Evolutionary conservation across 2,329 filamentous ascomycete species (phyloP).

Genomic region (Pseudogymnoascus sp.): DNA sequence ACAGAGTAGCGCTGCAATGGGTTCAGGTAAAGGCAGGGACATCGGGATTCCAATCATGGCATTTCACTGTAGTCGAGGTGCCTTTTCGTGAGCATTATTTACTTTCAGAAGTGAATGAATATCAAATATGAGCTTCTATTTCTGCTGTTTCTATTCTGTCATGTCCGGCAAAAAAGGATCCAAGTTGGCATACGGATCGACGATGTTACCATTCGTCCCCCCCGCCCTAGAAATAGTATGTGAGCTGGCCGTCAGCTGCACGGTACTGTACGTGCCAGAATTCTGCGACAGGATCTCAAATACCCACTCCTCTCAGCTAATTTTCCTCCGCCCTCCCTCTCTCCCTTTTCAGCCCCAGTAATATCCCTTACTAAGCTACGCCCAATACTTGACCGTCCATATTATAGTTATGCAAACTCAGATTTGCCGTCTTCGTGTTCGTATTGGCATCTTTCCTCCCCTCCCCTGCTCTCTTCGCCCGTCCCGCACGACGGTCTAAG

Average conservation of each 20-base stretch:
- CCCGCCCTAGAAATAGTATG: background rate
- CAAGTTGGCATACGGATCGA: background rate
- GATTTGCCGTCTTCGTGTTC: background rate
- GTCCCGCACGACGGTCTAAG: no score
- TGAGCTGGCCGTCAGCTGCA: background rate
- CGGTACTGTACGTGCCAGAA: background rate
- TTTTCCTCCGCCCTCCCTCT: background rate
- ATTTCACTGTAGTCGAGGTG: background rate
- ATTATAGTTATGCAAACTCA: background rate
- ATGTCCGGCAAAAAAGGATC: background rate
- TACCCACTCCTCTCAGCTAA: background rate
- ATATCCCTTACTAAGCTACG: background rate
- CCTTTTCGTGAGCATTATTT: background rate
- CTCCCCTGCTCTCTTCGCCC: no score
- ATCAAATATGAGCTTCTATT: background rate
- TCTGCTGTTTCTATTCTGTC: background rate
- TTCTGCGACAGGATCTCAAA: background rate
- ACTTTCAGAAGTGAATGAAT: background rate
- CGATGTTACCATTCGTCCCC: background rate
- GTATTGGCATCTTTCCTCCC: background rate
- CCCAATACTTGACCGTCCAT: background rate
- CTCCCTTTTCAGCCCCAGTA: background rate
- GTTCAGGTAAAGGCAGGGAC: background rate
- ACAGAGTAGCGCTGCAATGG: background rate
- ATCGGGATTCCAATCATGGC: background rate